A percentile compares a stretch with the other conserved stretches of the same genome.
Evolutionary conservation across 2,329 filamentous ascomycete genomes (phyloP).

Genomic region (Cercospora sp.): DNA sequence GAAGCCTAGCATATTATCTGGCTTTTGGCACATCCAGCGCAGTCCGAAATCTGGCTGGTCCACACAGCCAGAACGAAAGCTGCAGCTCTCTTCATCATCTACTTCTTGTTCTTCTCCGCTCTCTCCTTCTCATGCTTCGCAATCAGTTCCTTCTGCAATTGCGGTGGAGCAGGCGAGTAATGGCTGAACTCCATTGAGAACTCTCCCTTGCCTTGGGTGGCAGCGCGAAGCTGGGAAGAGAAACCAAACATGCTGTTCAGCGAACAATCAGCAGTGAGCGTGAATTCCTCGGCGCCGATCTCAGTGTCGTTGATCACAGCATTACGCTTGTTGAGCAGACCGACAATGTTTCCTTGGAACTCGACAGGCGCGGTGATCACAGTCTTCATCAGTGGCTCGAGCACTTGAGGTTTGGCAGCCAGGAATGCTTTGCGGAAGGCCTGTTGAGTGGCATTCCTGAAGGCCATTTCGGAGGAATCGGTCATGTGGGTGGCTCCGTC

Average conservation of each 20-base stretch:
- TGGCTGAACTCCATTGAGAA: slow-evolving; percentile 99
- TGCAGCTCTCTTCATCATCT: not conserved
- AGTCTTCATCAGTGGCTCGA: slow-evolving; percentile 98
- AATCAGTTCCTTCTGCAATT: slow-evolving; percentile 79
- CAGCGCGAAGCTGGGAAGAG: slow-evolving; percentile 82
- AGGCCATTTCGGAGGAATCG: slow-evolving; percentile 94
- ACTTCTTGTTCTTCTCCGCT: slow-evolving; percentile 64
- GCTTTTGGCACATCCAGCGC: no score
- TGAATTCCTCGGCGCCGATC: slow-evolving; percentile 91
- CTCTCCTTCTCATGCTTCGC: slow-evolving; percentile 67
- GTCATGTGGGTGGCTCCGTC: slow-evolving; percentile 97
- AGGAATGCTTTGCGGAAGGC: slow-evolving; percentile 94
- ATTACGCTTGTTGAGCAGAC: slow-evolving; percentile 93
- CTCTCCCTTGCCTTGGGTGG: slow-evolving; percentile 97
- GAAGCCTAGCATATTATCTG: no score
- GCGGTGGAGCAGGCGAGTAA: slow-evolving; percentile 81
- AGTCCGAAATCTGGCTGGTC: no score
- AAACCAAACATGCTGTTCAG: slow-evolving; percentile 99
- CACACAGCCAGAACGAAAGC: no score
- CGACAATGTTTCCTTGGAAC: slow-evolving; percentile 95
- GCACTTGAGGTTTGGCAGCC: slow-evolving; percentile 75
- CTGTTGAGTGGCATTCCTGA: slow-evolving; percentile 91
- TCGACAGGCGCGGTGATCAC: slow-evolving; percentile 93
- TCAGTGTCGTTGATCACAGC: slow-evolving; percentile 95
- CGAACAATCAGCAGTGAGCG: slow-evolving; percentile 85